These are phyloP conservation scores for Mallotus japonicus DNA, from an alignment of 441 rosid genomes.

Conservation along the genomic window DNA sequence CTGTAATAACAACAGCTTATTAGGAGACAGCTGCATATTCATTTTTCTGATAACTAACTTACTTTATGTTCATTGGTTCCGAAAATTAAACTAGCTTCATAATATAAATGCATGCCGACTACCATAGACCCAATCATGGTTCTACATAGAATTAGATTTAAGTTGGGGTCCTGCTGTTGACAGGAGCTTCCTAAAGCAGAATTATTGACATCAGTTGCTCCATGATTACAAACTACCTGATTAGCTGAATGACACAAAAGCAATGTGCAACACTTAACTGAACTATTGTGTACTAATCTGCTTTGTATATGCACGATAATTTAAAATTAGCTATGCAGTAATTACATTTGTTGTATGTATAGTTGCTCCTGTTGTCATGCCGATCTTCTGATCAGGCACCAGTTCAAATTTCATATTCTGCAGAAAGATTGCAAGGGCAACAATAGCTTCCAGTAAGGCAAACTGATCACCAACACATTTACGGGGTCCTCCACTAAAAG, in stretches of 20 bases:
- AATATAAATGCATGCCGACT: not conserved
- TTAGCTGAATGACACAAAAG: too few relatives aligned
- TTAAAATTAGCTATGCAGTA: not conserved
- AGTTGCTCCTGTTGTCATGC: constrained; percentile 96
- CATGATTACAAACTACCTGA: too few relatives aligned
- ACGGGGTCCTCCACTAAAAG: constrained; percentile 94
- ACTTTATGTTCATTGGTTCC: not conserved
- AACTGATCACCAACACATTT: constrained; percentile 95
- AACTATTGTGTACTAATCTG: too few relatives aligned
- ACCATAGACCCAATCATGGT: not conserved
- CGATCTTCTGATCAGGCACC: constrained; percentile 80
- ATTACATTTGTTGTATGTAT: constrained; percentile 83
- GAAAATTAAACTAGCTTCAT: not conserved
- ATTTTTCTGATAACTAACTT: not conserved
- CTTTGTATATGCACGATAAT: not conserved
- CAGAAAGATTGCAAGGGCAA: constrained; percentile 70
- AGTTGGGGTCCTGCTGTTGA: not conserved
- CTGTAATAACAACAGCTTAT: constrained; percentile 42
- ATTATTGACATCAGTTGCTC: too few relatives aligned
- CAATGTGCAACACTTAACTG: too few relatives aligned
- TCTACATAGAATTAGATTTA: not conserved
- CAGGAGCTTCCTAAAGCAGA: too few relatives aligned
- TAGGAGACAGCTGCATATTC: constrained; percentile 5
- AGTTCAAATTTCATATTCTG: constrained; percentile 73
- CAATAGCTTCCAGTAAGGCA: constrained; percentile 82